Base-by-base conservation (phyloP, 192 early-diverging fungal species). In the Backusella circina region DNA sequence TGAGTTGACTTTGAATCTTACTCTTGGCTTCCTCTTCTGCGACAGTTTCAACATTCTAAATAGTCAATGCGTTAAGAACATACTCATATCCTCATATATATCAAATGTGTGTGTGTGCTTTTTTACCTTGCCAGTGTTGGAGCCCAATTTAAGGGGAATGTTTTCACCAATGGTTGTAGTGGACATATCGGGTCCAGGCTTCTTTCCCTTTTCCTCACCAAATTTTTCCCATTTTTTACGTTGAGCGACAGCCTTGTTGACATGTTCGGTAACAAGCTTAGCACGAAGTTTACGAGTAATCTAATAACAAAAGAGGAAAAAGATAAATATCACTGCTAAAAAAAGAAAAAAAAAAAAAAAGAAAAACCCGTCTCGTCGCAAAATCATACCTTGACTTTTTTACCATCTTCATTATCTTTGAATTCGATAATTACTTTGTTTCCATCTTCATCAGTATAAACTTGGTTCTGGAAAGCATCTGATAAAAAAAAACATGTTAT, bases 151-250 rank as follows among this genome's bases (percentile, higher is more conserved):
- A 71, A 99, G 83, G 78, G 80, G 84, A 21, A 99, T 93, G 57
- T 91, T 91, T 80, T 98, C 96, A 65, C 94, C 95, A 75, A 94
- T 84, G 12, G 87, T 93, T 12, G 98, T 99, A 2, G 97, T 94
- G 75, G 93, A 89, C 23, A 93, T 77, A 86, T 98, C 93, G 32
- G 95, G 95, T 13, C 97, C 98, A 3, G 92, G 85, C 16, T 86
- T 83, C 33, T 95, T 87, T 50, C 91, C 91, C 31, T 84, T 77
- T 75, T 94, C 95, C 47, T 90, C 93, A 37, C 98, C 98, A 85
- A 97, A 99, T 87, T 99, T 99, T 65, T 87, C 86, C 92, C 90
- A 93, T 73, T 94, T 94, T 86, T 95, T 97, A 84, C 97, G 91
- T 76, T 93, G 90, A 12, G 95, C 97, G 54, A 94, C 95, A 51